phyloP scores from a whole-genome alignment of 352 stramenopile genomes.

The Albugo candida region DNA sequence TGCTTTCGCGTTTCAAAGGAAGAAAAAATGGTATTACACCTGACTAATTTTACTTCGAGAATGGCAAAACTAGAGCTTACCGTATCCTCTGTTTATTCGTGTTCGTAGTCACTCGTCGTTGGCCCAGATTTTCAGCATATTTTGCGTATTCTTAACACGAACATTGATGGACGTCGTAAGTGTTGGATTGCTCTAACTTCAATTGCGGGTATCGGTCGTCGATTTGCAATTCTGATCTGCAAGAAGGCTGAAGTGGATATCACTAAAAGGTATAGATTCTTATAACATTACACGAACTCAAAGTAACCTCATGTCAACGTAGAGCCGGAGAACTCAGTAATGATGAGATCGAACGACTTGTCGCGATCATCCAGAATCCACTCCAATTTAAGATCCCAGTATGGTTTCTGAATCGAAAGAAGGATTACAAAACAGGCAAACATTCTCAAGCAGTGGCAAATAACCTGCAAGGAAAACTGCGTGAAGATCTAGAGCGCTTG shows the following conservation, averaged over 20 bases:
- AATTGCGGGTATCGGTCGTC: slow-evolving; percentile 72
- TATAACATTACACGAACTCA: not conserved
- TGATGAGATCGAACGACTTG: slow-evolving; percentile 99
- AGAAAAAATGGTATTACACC: no score
- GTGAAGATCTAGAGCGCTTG: slow-evolving; percentile 97
- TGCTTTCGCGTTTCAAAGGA: no score
- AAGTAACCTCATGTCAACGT: slow-evolving; percentile 1
- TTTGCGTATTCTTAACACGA: slow-evolving; percentile 99
- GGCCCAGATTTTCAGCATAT: slow-evolving; percentile 99
- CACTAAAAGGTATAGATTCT: slow-evolving; percentile 80
- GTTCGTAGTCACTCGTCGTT: slow-evolving; percentile 70
- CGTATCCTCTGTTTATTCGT: slow-evolving; percentile 17
- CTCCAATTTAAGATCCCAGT: slow-evolving; percentile 99
- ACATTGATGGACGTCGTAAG: slow-evolving; percentile 98
- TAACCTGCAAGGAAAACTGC: slow-evolving; percentile 96
- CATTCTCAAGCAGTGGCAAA: slow-evolving; percentile 97
- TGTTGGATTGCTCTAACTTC: slow-evolving; percentile 67
- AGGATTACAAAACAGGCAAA: slow-evolving; percentile 99
- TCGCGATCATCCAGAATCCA: slow-evolving; percentile 99
- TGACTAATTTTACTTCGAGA: no score
- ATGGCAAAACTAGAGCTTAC: not conserved
- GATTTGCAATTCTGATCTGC: slow-evolving; percentile 89
- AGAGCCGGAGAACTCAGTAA: slow-evolving; percentile 94
- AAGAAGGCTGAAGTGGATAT: slow-evolving; percentile 99
- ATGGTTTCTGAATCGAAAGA: slow-evolving; percentile 99